Conservation (phyloP, 768 basidiomycete species). For the Obba rivulosa region DNA sequence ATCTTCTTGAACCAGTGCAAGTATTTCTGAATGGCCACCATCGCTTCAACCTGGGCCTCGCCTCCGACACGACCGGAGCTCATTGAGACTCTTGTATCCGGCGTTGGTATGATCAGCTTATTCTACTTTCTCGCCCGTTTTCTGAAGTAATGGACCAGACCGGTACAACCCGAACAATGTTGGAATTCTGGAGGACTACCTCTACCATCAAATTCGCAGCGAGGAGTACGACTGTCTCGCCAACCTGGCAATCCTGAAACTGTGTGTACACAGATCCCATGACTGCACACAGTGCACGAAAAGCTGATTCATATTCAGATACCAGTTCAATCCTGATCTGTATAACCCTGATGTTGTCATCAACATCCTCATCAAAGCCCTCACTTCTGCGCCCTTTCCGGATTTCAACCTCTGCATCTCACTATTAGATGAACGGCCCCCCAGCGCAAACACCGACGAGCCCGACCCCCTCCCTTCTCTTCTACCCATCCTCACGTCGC, state of each 20-base stretch:
- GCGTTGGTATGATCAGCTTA: conserved; percentile 52
- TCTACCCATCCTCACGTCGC: conserved; percentile 60
- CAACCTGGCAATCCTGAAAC: conserved; percentile 90
- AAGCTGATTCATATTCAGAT: conserved; percentile 40
- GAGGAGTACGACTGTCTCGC: conserved; percentile 93
- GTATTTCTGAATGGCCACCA: conserved; percentile 36
- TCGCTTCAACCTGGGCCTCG: conserved; percentile 59
- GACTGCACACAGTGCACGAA: neutral
- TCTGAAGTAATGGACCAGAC: conserved; percentile 48
- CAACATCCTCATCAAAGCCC: conserved; percentile 90
- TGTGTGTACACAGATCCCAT: conserved; percentile 48
- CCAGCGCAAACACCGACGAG: conserved; percentile 57
- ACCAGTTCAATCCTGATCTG: conserved; percentile 93
- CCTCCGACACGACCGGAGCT: conserved; percentile 79
- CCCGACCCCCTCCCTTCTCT: conserved; percentile 74
- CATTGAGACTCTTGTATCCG: conserved; percentile 88
- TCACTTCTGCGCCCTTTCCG: conserved; percentile 78
- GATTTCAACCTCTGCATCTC: conserved; percentile 95
- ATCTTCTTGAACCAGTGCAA: too few species aligned
- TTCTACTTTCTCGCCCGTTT: neutral
- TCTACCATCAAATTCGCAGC: conserved; percentile 88
- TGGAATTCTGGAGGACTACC: conserved; percentile 90
- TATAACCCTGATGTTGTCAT: conserved; percentile 91
- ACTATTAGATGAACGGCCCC: conserved; percentile 73
- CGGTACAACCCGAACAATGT: conserved; percentile 97